A percentile compares a stretch with the other conserved stretches of the same genome.
These are phyloP conservation scores for Chrysoporthe cubensis DNA, from an alignment of 2,329 filamentous ascomycete species.

Conservation along the genomic window DNA sequence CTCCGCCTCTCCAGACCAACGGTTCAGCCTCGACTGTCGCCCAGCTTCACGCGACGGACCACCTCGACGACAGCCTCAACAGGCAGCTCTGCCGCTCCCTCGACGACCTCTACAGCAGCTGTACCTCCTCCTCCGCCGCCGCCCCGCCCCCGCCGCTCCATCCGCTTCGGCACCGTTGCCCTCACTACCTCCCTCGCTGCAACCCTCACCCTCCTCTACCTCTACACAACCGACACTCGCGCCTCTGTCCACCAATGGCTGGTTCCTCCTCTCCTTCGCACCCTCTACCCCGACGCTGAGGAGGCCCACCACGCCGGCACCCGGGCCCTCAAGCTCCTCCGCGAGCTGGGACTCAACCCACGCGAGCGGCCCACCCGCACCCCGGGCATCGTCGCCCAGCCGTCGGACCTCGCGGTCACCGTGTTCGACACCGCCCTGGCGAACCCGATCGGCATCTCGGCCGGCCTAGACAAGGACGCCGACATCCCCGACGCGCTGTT, in stretches of 20 bases:
- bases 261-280: slow-evolving; percentile 67
- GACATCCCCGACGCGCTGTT: slow-evolving; percentile 86
- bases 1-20: slow-evolving; percentile 31
- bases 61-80: slow-evolving; percentile 32
- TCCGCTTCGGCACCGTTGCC: slow-evolving; percentile 34
- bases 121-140: slow-evolving; percentile 33
- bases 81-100: background rate
- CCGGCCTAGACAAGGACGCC: slow-evolving; percentile 45
- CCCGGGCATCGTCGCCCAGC: slow-evolving; percentile 39
- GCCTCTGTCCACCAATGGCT: slow-evolving; percentile 71
- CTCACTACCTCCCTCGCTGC: slow-evolving; percentile 48
- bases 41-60: slow-evolving; percentile 29
- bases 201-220: slow-evolving; percentile 55
- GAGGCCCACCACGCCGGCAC: slow-evolving; percentile 89
- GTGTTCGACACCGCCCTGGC: slow-evolving; percentile 78
- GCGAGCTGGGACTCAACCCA: slow-evolving; percentile 76
- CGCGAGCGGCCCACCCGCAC: slow-evolving; percentile 68
- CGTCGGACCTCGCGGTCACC: slow-evolving; percentile 45
- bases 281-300: slow-evolving; percentile 76
- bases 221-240: slow-evolving; percentile 76
- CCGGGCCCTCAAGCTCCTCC: slow-evolving; percentile 69
- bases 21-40: slow-evolving; percentile 16
- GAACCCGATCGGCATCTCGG: slow-evolving; percentile 91
- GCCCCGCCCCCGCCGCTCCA: background rate
- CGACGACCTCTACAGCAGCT: slow-evolving; percentile 29